These are phyloP conservation scores for Leucocoprinus sp. DNA, from an alignment of 768 basidiomycete species.

Conservation along the genomic window DNA sequence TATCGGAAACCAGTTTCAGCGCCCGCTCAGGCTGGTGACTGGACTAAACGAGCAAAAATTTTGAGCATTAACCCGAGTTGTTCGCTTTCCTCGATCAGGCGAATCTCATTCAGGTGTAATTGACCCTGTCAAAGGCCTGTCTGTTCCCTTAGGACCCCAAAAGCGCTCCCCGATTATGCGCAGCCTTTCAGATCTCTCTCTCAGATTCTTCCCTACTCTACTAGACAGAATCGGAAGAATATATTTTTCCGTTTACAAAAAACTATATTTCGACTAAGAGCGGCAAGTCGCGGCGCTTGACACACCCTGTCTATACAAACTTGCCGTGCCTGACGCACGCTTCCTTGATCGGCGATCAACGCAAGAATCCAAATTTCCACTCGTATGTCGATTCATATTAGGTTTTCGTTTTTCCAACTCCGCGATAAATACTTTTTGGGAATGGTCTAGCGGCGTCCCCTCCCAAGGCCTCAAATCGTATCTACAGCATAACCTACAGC, in stretches of 20 bases:
- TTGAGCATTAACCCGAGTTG: slow-evolving; percentile 39
- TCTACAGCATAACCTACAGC: slow-evolving; percentile 14
- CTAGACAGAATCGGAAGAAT: slow-evolving; percentile 8
- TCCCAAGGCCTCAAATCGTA: slow-evolving; percentile 14
- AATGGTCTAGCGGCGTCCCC: slow-evolving; percentile 29
- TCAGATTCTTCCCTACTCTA: slow-evolving; percentile 9
- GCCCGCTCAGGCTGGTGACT: slow-evolving; percentile 17
- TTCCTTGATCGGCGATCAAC: slow-evolving; percentile 62
- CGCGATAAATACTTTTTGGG: slow-evolving; percentile 16
- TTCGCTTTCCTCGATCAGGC: slow-evolving; percentile 42
- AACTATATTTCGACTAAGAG: slow-evolving; percentile 12
- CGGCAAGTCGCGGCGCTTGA: slow-evolving; percentile 31
- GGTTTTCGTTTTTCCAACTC: slow-evolving; percentile 20
- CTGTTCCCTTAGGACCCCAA: slow-evolving; percentile 14
- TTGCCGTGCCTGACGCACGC: slow-evolving; percentile 28
- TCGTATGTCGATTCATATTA: slow-evolving; percentile 18
- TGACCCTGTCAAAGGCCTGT: slow-evolving; percentile 27
- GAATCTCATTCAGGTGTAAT: slow-evolving; percentile 14
- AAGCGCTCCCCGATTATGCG: slow-evolving; percentile 7
- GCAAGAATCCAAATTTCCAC: slow-evolving; percentile 22
- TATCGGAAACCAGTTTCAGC: slow-evolving; percentile 29
- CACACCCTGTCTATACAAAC: slow-evolving; percentile 14
- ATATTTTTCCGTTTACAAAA: slow-evolving; percentile 6
- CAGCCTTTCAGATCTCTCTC: not conserved
- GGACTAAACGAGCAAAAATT: slow-evolving; percentile 17